phyloP scores from a whole-genome alignment of 2,329 filamentous ascomycete genomes.

The Exophiala oligosperma region DNA sequence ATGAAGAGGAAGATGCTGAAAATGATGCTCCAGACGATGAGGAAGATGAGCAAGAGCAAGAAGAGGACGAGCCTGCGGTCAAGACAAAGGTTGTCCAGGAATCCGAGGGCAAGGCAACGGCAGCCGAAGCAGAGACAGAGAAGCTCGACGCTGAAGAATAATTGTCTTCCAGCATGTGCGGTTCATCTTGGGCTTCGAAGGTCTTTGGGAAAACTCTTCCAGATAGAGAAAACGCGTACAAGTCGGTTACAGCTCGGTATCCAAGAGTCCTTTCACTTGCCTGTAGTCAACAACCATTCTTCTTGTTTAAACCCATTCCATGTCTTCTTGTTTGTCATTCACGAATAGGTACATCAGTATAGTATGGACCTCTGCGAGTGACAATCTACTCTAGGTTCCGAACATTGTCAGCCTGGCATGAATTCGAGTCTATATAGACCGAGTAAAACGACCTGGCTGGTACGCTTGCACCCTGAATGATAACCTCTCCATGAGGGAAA shows the following conservation, averaged over 20 bases:
- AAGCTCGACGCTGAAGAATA: conserved; percentile 24
- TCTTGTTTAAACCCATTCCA: too few relatives aligned
- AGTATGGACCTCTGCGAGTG: too few relatives aligned
- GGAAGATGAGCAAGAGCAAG: conserved; percentile 23
- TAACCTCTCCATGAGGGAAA: too few relatives aligned
- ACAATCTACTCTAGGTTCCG: too few relatives aligned
- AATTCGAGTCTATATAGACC: too few relatives aligned
- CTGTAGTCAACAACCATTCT: not conserved
- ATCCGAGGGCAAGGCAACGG: conserved; percentile 22
- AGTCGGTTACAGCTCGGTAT: not conserved
- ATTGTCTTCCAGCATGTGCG: not conserved
- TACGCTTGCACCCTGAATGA: too few relatives aligned
- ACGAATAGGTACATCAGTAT: too few relatives aligned
- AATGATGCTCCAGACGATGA: conserved; percentile 21
- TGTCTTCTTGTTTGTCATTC: too few relatives aligned
- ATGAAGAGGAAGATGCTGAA: conserved; percentile 23
- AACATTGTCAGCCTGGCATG: too few relatives aligned
- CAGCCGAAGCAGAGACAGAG: conserved; percentile 21
- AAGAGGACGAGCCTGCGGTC: conserved; percentile 27
- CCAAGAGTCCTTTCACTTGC: not conserved
- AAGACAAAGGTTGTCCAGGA: conserved; percentile 26
- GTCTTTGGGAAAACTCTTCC: conserved; percentile 4
- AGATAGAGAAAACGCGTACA: conserved; percentile 15
- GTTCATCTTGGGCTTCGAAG: not conserved
- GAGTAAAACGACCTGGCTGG: too few relatives aligned